Evolutionary conservation across 164 flowering plant genomes (phyloP), one percentile per base, ranked within the genome.

Genomic region (Piper longum): DNA sequence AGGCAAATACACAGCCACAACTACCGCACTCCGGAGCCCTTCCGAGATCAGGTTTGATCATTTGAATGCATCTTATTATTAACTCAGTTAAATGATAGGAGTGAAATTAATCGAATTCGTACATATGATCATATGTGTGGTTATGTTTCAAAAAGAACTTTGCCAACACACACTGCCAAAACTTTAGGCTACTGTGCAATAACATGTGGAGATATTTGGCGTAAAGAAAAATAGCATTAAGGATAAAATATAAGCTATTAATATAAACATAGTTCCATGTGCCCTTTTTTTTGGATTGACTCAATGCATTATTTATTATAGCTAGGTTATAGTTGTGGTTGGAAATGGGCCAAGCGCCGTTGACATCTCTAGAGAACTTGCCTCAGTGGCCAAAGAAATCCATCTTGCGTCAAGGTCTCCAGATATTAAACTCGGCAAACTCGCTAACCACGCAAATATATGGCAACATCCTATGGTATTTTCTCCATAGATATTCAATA

Each of bases 1-100:
- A 81, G 77, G 74, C 90, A 91, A 74, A 77, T 89, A 43, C 98
- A 91, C 67, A 91, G 95, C 74, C 98, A 91, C 80, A 91, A 85
- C 63, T 91, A 88, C 57, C 88, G 95, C n/a, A 61, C 69, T 62
- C 92, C 98, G 14, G 92, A 88, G 39, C 87, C 84, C 43, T 87
- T 83, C 36, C 69, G 57, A 60, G 83, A 82, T 71, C 85, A 89
- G 70, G 96, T 91, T 78, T 65, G 4, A 26, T 26, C 52, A 48
- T 48, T 48, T 9, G 14, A 12, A 48, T 48, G 3, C 52, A 3
- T 3, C 36, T 26, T 26, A 48, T 26, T 26, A 26, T 26, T 26
- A 26, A 26, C 36, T 26, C 36, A 26, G 2, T 26, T 26, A 26
- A 26, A 26, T 26, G 36, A 26, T 26, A 26, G 36, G 36, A 0